Base-by-base conservation (phyloP, 768 basidiomycete genomes). In the Lentinula raphanica region DNA sequence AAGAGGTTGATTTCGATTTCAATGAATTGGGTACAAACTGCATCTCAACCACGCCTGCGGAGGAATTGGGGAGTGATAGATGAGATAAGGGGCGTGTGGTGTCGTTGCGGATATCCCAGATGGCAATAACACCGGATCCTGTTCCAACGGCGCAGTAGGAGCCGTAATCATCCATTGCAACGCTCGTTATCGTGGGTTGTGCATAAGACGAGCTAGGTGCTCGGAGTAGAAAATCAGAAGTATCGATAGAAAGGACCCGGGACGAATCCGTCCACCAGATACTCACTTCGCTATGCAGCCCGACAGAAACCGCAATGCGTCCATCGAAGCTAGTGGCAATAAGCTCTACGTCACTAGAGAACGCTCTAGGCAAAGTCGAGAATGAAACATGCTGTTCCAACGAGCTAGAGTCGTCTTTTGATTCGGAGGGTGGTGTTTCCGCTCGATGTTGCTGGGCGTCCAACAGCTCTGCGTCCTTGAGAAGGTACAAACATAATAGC, bases 381-480 rank as follows among this genome's bases (percentile, higher is more conserved):
- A 92, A 90, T 17, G 77, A 70, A 2, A 88, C 68, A 13, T 76
- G 67, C 25, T 70, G 73, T 54, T 80, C 74, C 12, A 84, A 67
- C 2, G 73, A 56, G 51, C 67, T 70, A 19, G 51, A 62, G 44
- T 68, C 68, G 54, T 73, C 69, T 17, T 64, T 49, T 5, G 67
- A 60, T 7, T 73, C 69, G 8, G 69, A 63, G 7, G 69, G 62
- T 59, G 79, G 78, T 0, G 74, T 66, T 35, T 82, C 83, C 1
- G 74, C 74, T 31, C 83, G 79, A 66, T 88, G 79, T 39, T 87
- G 79, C 65, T 94, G 92, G 2, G 91, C 89, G 65, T 94, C 94
- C 35, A 97, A 79, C 0, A 94, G 81, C 59, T 99, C 94, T 0
- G 92, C 85, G 62, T 96, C 88, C 74, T 95, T 96, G 60, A 98